Evolutionary conservation across 345 rosid genomes (phyloP), one percentile per base, ranked within the genome.

Genomic region (Mercurialis annua): DNA sequence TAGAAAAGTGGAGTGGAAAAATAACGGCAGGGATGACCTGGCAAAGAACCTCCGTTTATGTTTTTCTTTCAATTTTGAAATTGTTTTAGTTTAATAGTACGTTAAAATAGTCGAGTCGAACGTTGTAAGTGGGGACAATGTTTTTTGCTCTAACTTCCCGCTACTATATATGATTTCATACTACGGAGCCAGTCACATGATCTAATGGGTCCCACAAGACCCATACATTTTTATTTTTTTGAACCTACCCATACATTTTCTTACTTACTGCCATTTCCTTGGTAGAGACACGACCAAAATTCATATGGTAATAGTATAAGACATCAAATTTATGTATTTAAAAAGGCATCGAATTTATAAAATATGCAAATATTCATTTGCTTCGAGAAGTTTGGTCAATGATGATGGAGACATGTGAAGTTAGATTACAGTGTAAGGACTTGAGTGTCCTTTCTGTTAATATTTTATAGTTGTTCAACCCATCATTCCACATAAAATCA

Each of bases 71-170:
- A 4, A 40, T 3, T 9, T 40, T 40, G n/a, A n/a, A 40, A 40
- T 42, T 4, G 54, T 53, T 50, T 64, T 56, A 2, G 42, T 33
- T 49, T 29, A 6, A 57, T 58, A n/a, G n/a, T n/a, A 27, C 9
- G 49, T 4, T 20, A 48, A 34, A 3, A n/a, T n/a, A n/a, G n/a
- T n/a, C n/a, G 21, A 76, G 74, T 78, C 75, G 85, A 84, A 74
- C 89, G 84, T 80, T 80, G 86, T 20, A 36, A 57, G 84, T 76
- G 84, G 84, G 85, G 82, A 29, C 78, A 61, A 20, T 43, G 9
- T 46, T 64, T n/a, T 71, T 65, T 71, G 14, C 24, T 15, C 67
- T 62, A 66, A 40, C 66, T 72, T 72, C 78, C 78, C 73, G 76
- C 76, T 59, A 73, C 76, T 59, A 14, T 38, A 5, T 40, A 40